These are phyloP conservation scores for Linaria vulgaris DNA, from an alignment of 257 asterid genomes.

Conservation along the genomic window DNA sequence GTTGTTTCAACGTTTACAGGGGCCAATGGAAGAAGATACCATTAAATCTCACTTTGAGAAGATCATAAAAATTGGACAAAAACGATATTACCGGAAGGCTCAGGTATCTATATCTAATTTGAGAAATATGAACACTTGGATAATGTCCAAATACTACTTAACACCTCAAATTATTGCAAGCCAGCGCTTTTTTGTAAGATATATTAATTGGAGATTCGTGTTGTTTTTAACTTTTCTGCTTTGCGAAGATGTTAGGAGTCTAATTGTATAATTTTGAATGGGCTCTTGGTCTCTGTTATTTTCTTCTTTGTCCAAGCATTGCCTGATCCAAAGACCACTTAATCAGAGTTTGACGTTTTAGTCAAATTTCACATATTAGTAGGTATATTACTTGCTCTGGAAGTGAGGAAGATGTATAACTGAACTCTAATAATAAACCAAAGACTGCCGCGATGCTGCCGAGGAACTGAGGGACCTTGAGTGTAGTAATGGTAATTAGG, in stretches of 20 bases:
- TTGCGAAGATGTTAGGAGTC: background rate
- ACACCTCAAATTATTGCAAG: background rate
- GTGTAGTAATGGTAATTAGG: too few species aligned
- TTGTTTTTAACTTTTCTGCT: background rate
- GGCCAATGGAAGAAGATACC: slow-evolving; percentile 94
- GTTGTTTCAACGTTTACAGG: slow-evolving; percentile 88
- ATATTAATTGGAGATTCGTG: background rate
- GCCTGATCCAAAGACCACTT: background rate
- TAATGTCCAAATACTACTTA: slow-evolving; percentile 12
- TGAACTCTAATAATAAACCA: too few species aligned
- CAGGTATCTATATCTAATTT: slow-evolving; percentile 52
- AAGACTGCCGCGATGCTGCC: too few species aligned
- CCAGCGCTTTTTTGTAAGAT: background rate
- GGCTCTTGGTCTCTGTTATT: slow-evolving; percentile 4
- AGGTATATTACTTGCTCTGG: background rate
- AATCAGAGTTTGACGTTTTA: background rate
- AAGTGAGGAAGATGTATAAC: too few species aligned
- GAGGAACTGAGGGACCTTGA: too few species aligned
- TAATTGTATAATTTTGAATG: background rate
- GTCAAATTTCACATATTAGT: slow-evolving; percentile 1
- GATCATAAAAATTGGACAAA: slow-evolving; percentile 73
- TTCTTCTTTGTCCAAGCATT: slow-evolving; percentile 1
- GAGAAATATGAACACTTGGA: background rate
- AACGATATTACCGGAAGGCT: slow-evolving; percentile 51
- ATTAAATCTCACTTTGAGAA: slow-evolving; percentile 90